phyloP scores from a whole-genome alignment of 208 protist species.

The Spongospora subterranea region DNA sequence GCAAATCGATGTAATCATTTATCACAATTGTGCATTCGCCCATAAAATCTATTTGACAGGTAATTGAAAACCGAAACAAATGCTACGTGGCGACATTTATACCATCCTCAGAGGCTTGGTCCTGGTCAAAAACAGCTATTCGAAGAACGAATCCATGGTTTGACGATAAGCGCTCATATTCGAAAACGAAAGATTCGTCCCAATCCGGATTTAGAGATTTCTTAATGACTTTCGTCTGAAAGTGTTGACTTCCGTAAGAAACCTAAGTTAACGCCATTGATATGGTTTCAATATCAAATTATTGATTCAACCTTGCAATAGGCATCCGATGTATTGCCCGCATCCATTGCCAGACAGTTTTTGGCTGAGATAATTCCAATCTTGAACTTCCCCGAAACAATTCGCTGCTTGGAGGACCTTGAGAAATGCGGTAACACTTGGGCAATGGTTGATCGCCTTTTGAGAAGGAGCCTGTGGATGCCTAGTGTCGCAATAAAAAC shows the following conservation, averaged over 20 bases:
- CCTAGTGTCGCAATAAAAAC: background rate
- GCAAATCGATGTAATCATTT: conserved; percentile 33
- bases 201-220: conserved; percentile 57
- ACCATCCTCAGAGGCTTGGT: conserved; percentile 35
- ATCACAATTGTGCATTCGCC: background rate
- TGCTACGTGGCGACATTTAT: background rate
- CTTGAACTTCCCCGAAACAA: conserved; percentile 40
- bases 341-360: conserved; percentile 41
- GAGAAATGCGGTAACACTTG: background rate
- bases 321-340: background rate
- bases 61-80: background rate
- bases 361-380: conserved; percentile 10
- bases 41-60: background rate
- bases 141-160: background rate
- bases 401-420: background rate
- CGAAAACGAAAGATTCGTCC: conserved; percentile 54
- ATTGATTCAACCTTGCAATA: conserved; percentile 15
- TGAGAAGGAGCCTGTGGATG: background rate
- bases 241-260: background rate
- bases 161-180: conserved; percentile 46
- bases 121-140: conserved; percentile 31
- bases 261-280: background rate
- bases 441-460: background rate
- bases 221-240: conserved; percentile 54
- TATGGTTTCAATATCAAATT: background rate